Conservation (phyloP, 2,329 filamentous ascomycete genomes). For the Nemania serpens region DNA sequence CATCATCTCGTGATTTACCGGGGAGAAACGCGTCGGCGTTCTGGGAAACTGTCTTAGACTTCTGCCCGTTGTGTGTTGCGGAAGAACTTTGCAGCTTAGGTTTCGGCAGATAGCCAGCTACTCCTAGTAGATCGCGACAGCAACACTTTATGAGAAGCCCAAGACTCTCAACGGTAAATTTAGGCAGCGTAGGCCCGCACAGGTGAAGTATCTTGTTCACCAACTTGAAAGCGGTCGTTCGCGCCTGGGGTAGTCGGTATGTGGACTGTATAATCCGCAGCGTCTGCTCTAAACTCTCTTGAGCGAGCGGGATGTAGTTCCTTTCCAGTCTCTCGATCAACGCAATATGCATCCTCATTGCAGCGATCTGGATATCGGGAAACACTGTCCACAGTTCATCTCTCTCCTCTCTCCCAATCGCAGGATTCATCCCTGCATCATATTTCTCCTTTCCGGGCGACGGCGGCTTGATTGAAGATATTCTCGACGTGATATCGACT, state of each 20-base stretch:
- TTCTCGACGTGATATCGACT: conserved; percentile 69
- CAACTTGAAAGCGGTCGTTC: conserved; percentile 64
- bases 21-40: conserved; percentile 77
- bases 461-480: conserved; percentile 68
- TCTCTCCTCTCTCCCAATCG: conserved; percentile 78
- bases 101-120: conserved; percentile 54
- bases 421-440: conserved; percentile 65
- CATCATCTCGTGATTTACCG: conserved; percentile 43
- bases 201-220: conserved; percentile 61
- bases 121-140: conserved; percentile 73
- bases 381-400: conserved; percentile 77
- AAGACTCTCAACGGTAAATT: conserved; percentile 67
- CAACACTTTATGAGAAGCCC: conserved; percentile 66
- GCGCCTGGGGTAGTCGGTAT: conserved; percentile 58
- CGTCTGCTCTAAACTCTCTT: conserved; percentile 71
- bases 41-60: conserved; percentile 50
- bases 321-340: conserved; percentile 63
- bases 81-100: conserved; percentile 39
- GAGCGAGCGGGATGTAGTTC: conserved; percentile 62
- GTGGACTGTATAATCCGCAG: conserved; percentile 70
- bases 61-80: conserved; percentile 46
- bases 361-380: conserved; percentile 73
- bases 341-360: conserved; percentile 64
- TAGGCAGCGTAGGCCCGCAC: conserved; percentile 69
- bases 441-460: conserved; percentile 51